Evolutionary conservation across 2,329 filamentous ascomycete species (phyloP), one percentile per base, ranked within the genome.

Genomic region (Tolypocladium guangdongense): DNA sequence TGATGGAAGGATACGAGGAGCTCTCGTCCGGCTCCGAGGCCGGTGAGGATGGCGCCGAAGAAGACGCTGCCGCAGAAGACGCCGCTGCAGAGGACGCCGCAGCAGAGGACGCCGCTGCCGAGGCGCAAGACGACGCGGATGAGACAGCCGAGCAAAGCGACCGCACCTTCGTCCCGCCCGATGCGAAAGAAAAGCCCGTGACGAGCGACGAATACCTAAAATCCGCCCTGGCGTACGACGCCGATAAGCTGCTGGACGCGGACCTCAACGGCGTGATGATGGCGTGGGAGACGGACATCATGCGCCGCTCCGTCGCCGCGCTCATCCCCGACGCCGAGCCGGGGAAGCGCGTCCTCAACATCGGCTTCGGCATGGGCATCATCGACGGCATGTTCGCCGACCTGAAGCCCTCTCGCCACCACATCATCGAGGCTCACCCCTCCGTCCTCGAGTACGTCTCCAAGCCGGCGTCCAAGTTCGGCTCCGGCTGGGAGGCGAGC

Each of bases 341-440:
- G 0, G 87, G 85, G 2, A 80, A 87, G 58, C 80, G 83, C 47
- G 81, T 93, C 38, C 80, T 95, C 56, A 95, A 95, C 65, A 83
- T 95, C 54, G 90, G 90, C 7, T 91, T 95, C 62, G 90, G 90
- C 7, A 93, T 95, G 88, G 90, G 89, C 45, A 95, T 95, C 55
- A 79, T 95, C 52, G 90, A 95, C 66, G 75, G 74, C 50, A 83
- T 90, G 69, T 87, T 95, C 60, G 81, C 86, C 55, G 78, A 77
- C 12, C 83, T 84, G 20, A 73, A 76, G 20, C 89, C 89, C 0
- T 71, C 81, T 0, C 74, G 77, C 8, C 90, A 95, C 66, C 90
- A 95, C 69, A 90, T 95, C 63, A 80, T 95, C 64, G 90, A 95
- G 69, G 90, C 90, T 1, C 90, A 95, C 64, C 84, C 87, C 0